phyloP scores from a whole-genome alignment of 2,329 filamentous ascomycete species.

The Venturia asperata region DNA sequence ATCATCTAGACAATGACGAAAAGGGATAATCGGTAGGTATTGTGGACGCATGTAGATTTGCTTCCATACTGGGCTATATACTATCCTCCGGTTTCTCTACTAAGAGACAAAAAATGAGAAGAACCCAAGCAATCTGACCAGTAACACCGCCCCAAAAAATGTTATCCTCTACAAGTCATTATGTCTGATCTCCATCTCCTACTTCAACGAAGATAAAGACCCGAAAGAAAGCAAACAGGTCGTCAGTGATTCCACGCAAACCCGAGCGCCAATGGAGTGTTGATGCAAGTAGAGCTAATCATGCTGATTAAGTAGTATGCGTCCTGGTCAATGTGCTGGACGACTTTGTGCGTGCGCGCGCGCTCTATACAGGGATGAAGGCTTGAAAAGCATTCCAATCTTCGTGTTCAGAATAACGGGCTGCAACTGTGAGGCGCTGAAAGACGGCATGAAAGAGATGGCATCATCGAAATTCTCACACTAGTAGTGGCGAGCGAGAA shows the following conservation, averaged over 20 bases:
- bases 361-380: neutral
- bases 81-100: conserved; percentile 1
- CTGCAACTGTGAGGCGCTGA: conserved; percentile 7
- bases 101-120: conserved; percentile 4
- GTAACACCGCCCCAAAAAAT: conserved; percentile 7
- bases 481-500: neutral
- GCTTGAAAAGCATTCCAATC: neutral
- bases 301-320: conserved; percentile 1
- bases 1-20: neutral
- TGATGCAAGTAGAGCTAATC: neutral
- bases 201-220: conserved; percentile 3
- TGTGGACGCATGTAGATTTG: conserved; percentile 9
- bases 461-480: neutral
- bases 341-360: neutral
- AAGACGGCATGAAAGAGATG: conserved; percentile 1
- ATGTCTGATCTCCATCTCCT: conserved; percentile 4
- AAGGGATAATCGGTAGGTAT: neutral
- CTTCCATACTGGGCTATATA: conserved; percentile 9
- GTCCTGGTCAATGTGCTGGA: neutral
- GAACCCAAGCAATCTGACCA: conserved; percentile 4
- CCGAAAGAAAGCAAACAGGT: conserved; percentile 4
- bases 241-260: neutral
- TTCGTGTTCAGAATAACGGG: conserved; percentile 10
- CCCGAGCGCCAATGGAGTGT: neutral
- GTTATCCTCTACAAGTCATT: conserved; percentile 11